A percentile compares a stretch with the other conserved stretches of the same genome.
Conservation (phyloP, 257 asterid genomes). For the Eucommia ulmoides region DNA sequence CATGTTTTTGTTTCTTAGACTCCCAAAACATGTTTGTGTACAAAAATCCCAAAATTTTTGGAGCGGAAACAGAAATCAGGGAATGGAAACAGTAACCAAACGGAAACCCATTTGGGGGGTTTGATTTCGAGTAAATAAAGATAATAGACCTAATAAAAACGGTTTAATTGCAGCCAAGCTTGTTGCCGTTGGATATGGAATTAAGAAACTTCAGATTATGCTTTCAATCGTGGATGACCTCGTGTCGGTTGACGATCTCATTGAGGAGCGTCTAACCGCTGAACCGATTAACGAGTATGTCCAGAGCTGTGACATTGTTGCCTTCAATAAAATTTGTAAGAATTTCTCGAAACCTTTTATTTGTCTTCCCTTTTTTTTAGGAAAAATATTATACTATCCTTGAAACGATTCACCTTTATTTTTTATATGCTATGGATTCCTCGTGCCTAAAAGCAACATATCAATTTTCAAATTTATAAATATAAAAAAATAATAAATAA, state of each 20-base stretch:
- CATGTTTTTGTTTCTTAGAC: not conserved
- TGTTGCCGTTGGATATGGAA: constrained; percentile 27
- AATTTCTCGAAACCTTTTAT: not conserved
- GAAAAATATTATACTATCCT: too few relatives aligned
- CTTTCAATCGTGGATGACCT: constrained; percentile 31
- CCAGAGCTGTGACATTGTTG: constrained; percentile 61
- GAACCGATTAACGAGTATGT: constrained; percentile 42
- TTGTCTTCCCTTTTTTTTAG: too few relatives aligned
- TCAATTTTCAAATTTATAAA: too few relatives aligned
- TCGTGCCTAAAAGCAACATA: too few relatives aligned
- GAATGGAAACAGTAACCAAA: too few relatives aligned
- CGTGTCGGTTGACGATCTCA: constrained; percentile 23
- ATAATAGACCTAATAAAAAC: too few relatives aligned
- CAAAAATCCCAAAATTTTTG: too few relatives aligned
- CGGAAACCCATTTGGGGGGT: too few relatives aligned
- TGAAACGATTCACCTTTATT: not conserved
- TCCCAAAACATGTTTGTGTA: too few relatives aligned
- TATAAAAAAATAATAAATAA: too few relatives aligned
- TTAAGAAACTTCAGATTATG: constrained; percentile 28
- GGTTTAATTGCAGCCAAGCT: constrained; percentile 26
- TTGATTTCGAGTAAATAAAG: too few relatives aligned
- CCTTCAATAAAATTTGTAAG: constrained; percentile 57
- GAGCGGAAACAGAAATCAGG: too few relatives aligned
- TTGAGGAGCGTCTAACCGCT: constrained; percentile 22
- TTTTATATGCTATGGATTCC: not conserved